phyloP scores from a whole-genome alignment of 2,329 filamentous ascomycete genomes.

The Emmonsiellopsis sp. region DNA sequence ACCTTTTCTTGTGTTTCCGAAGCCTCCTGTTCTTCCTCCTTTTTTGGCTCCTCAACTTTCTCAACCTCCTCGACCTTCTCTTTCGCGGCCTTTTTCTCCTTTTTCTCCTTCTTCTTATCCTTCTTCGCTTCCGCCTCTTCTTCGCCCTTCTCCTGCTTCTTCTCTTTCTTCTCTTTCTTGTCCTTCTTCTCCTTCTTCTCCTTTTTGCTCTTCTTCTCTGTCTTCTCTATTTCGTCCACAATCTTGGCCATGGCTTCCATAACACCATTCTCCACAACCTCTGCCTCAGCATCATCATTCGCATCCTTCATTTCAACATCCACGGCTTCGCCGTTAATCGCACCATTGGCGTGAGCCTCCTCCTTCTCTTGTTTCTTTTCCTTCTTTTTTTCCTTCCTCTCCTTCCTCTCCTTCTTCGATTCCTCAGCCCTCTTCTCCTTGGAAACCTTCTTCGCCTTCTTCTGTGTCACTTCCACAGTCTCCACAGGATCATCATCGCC shows the following conservation, averaged over 20 bases:
- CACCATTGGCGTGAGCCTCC: background rate
- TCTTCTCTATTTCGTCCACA: constrained; percentile 9
- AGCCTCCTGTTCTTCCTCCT: constrained; percentile 7
- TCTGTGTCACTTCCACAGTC: constrained; percentile 9
- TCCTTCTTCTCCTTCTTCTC: background rate
- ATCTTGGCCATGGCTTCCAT: constrained; percentile 1
- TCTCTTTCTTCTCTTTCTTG: constrained; percentile 2
- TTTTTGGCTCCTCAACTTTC: constrained; percentile 10
- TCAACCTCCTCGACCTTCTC: constrained; percentile 6
- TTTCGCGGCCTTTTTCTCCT: constrained; percentile 7
- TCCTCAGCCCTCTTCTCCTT: constrained; percentile 1
- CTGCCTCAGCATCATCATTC: constrained; percentile 4
- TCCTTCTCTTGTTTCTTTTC: background rate
- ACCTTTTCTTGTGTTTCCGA: constrained; percentile 4
- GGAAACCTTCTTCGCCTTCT: constrained; percentile 4
- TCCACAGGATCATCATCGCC: constrained; percentile 8
- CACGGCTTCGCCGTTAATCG: constrained; percentile 11
- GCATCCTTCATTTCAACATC: constrained; percentile 15
- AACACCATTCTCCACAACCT: background rate
- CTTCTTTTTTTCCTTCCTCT: background rate
- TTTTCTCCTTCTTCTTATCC: constrained; percentile 5
- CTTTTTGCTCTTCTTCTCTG: background rate
- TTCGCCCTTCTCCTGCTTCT: constrained; percentile 3
- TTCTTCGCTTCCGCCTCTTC: constrained; percentile 12
- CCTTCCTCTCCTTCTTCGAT: background rate